Evolutionary conservation across 2,329 filamentous ascomycete genomes (phyloP).

Genomic region (Beauveria sp.): DNA sequence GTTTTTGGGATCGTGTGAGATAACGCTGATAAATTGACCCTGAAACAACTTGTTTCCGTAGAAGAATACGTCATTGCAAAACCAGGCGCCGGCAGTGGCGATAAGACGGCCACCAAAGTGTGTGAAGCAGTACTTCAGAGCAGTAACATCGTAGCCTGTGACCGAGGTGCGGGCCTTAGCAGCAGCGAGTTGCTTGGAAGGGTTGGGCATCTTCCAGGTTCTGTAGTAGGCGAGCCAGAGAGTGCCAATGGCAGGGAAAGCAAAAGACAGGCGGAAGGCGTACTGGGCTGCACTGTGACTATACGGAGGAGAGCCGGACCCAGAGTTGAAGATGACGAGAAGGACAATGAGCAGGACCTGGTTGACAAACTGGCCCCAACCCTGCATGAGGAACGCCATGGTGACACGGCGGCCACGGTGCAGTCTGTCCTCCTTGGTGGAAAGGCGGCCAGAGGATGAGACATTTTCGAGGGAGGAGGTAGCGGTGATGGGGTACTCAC

Average conservation of each 20-base stretch:
- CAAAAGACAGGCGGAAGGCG: slow-evolving; percentile 88
- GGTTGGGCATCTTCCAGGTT: slow-evolving; percentile 87
- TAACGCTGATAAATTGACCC: slow-evolving; percentile 76
- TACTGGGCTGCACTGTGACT: slow-evolving; percentile 71
- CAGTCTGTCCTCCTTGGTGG: slow-evolving; percentile 84
- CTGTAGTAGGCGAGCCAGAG: slow-evolving; percentile 95
- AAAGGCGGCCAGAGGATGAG: slow-evolving; percentile 76
- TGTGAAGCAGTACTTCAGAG: slow-evolving; percentile 67
- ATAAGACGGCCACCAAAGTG: slow-evolving; percentile 83
- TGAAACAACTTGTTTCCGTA: slow-evolving; percentile 99
- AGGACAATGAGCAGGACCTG: slow-evolving; percentile 82
- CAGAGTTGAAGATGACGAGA: slow-evolving; percentile 81
- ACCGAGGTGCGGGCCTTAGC: slow-evolving; percentile 83
- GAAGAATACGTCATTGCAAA: slow-evolving; percentile 96
- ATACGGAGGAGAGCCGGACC: slow-evolving; percentile 67
- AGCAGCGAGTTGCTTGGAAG: slow-evolving; percentile 70
- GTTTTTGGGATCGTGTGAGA: slow-evolving; percentile 60
- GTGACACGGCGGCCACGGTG: slow-evolving; percentile 95
- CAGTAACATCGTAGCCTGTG: slow-evolving; percentile 86
- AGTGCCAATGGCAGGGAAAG: slow-evolving; percentile 81
- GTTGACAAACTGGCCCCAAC: slow-evolving; percentile 95
- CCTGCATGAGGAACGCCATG: slow-evolving; percentile 95
- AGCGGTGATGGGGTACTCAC: slow-evolving; percentile 94
- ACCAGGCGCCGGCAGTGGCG: slow-evolving; percentile 85
- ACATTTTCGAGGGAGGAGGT: slow-evolving; percentile 92